Evolutionary conservation across 768 basidiomycete species (phyloP).

Genomic region (Tephrocybe sp.): DNA sequence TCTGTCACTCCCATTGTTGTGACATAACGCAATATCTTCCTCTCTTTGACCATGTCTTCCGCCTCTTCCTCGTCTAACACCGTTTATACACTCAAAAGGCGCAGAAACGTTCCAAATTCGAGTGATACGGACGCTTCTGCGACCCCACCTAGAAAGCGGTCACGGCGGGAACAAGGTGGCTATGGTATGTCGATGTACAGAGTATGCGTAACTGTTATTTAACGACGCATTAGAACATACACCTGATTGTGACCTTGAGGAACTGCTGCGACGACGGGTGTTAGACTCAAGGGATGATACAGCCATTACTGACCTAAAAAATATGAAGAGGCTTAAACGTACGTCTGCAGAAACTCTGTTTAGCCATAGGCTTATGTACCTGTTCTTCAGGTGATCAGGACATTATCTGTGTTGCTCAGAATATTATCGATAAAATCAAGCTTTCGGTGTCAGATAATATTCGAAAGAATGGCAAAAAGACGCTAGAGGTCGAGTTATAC

Average conservation of each 20-base stretch:
- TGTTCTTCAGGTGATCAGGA: constrained; percentile 16
- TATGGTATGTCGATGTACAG: constrained; percentile 9
- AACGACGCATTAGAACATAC: not conserved
- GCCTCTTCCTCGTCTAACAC: constrained; percentile 10
- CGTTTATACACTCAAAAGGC: constrained; percentile 12
- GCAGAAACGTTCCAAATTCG: constrained; percentile 10
- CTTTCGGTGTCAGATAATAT: constrained; percentile 26
- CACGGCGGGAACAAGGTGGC: constrained; percentile 10
- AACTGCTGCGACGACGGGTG: constrained; percentile 15
- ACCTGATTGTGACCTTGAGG: constrained; percentile 17
- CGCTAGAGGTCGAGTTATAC: constrained; percentile 42
- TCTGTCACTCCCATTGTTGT: constrained; percentile 1
- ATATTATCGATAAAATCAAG: constrained; percentile 31
- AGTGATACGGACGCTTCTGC: constrained; percentile 18
- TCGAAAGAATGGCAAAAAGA: constrained; percentile 23
- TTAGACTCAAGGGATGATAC: constrained; percentile 12
- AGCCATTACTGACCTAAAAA: constrained; percentile 17
- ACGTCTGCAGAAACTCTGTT: not conserved
- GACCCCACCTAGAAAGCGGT: constrained; percentile 18
- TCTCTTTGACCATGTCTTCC: constrained; percentile 7
- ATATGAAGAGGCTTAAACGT: constrained; percentile 16
- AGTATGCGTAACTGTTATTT: not conserved
- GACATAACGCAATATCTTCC: not conserved
- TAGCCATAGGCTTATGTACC: not conserved
- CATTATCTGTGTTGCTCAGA: constrained; percentile 23